phyloP scores from a whole-genome alignment of 805 yeast genomes.

The Metschnikowia cerradonensis region DNA sequence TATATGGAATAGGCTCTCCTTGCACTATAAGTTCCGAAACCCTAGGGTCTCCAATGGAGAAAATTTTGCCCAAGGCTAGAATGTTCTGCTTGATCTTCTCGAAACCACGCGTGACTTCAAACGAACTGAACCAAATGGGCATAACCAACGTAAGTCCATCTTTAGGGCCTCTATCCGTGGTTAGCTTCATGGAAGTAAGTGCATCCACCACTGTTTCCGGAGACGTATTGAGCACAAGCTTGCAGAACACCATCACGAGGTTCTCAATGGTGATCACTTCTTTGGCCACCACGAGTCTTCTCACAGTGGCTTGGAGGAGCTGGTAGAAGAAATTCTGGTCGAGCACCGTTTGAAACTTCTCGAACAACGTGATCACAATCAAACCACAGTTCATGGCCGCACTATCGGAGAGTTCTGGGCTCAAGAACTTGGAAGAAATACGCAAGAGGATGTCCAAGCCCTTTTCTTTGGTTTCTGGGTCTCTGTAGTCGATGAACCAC shows the following conservation, averaged over 20 bases:
- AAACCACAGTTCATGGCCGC: conserved; percentile 79
- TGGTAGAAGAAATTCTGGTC: conserved; percentile 42
- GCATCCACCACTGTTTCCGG: conserved; percentile 63
- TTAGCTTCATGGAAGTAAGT: conserved; percentile 38
- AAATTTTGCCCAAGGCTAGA: conserved; percentile 68
- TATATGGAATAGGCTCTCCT: conserved; percentile 70
- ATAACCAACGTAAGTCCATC: conserved; percentile 55
- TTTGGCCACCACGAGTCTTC: conserved; percentile 59
- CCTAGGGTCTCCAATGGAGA: conserved; percentile 51
- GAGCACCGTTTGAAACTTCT: conserved; percentile 42
- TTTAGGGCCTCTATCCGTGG: conserved; percentile 18
- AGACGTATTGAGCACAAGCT: conserved; percentile 54
- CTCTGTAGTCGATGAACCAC: conserved; percentile 28
- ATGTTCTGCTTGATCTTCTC: conserved; percentile 64
- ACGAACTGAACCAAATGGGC: conserved; percentile 79
- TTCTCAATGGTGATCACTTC: conserved; percentile 75
- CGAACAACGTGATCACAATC: conserved; percentile 56
- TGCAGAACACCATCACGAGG: conserved; percentile 70
- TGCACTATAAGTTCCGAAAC: conserved; percentile 55
- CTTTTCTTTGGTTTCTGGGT: conserved; percentile 31
- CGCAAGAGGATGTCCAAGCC: conserved; percentile 58
- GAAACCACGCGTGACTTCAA: conserved; percentile 76
- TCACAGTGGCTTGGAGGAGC: conserved; percentile 70
- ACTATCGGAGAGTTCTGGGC: conserved; percentile 68
- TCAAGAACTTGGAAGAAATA: conserved; percentile 63